phyloP scores from a whole-genome alignment of 192 early-diverging fungal genomes.

The Dispira parvispora region DNA sequence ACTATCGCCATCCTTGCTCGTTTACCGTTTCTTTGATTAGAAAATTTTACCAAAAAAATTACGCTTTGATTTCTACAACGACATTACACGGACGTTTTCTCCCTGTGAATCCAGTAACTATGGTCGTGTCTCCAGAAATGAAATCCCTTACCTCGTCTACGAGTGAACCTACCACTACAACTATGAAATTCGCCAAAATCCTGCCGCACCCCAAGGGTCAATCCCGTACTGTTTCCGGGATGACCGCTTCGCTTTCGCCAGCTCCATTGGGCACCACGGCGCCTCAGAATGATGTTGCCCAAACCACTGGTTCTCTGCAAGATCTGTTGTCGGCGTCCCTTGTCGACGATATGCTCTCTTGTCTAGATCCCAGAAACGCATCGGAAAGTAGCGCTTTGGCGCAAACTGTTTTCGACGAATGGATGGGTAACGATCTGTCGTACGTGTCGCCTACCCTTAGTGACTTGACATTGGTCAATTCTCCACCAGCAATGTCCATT shows the following conservation, averaged over 20 bases:
- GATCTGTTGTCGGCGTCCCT: not conserved
- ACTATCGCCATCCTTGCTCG: not conserved
- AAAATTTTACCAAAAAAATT: not conserved
- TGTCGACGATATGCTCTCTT: not conserved
- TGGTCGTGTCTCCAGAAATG: not conserved
- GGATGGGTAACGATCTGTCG: not conserved
- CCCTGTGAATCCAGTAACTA: too few species aligned
- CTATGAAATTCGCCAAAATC: not conserved
- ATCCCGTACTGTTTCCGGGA: not conserved
- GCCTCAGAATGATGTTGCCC: too few species aligned
- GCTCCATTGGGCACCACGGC: not conserved
- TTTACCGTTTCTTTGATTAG: not conserved
- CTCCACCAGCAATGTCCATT: not conserved
- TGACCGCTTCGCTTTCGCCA: not conserved
- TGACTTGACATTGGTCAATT: not conserved
- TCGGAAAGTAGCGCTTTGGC: not conserved
- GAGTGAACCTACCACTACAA: not conserved
- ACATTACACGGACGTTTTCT: conserved; percentile 8
- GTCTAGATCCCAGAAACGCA: not conserved
- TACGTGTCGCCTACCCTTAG: not conserved
- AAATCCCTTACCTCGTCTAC: not conserved
- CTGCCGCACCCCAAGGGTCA: not conserved
- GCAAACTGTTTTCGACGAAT: not conserved
- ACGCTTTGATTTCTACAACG: not conserved
- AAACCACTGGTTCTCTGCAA: too few species aligned